Evolutionary conservation across 768 basidiomycete species (phyloP), one percentile per base, ranked within the genome.

Genomic region (Trametes sanguinea): DNA sequence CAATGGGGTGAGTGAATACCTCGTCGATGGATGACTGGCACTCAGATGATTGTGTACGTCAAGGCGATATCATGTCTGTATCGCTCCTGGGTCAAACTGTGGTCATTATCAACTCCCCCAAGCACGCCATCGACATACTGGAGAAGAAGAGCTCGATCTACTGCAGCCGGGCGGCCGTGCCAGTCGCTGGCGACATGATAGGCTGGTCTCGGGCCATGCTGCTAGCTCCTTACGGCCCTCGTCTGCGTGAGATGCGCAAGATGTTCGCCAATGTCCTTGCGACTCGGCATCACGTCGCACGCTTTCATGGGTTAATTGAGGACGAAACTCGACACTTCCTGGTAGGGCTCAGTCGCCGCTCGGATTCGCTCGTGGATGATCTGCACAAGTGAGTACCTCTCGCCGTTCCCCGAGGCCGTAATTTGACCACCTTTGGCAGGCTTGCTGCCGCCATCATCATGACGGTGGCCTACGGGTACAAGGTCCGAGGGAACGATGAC

Each of bases 301-400:
- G 66, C 16, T 80, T 75, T 65, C 70, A 74, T 30, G 52, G 66
- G 2, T 64, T 76, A 33, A 74, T 82, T 57, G 77, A 81, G 61
- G 44, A 68, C 1, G 81, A 83, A 55, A 77, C 80, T 1, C 76
- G 71, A 6, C 71, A 71, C n/a, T 81, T 83, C 71, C 68, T 84
- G 17, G 67, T 73, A 16, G 78, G 77, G 1, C 69, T 81, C 5
- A 70, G 77, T 5, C 69, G 71, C 0, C 73, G 78, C 11, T 79
- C 81, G 1, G 66, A 68, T 2, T 71, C 75, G 16, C 68, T 83
- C 3, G 66, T 72, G 0, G 65, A 73, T 2, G 75, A 81, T 33
- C 67, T 83, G 46, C 77, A 81, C 13, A 73, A 74, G 80, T 79
- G 54, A 47, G 76, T 61, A 37, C 11, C n/a, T 6, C 33, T 37